These are phyloP conservation scores for Apostasia ramifera DNA, from an alignment of 106 monocot species.

Conservation along the genomic window DNA sequence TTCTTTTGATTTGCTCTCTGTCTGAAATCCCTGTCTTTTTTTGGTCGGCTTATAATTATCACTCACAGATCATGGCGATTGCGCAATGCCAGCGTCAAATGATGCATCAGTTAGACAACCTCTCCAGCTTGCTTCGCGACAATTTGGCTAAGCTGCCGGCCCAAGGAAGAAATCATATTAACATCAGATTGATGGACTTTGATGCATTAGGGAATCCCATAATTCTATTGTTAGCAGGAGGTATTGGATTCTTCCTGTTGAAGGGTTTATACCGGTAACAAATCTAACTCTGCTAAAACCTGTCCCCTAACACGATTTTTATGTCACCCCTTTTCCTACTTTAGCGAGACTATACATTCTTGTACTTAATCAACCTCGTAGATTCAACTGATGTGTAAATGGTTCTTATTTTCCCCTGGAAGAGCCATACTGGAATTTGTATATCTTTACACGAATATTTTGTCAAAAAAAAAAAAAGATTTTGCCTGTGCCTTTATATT, in stretches of 20 bases:
- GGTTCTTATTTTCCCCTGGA: constrained; percentile 11
- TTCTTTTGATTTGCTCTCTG: no score
- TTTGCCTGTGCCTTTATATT: not conserved
- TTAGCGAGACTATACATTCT: not conserved
- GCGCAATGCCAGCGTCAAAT: constrained; percentile 61
- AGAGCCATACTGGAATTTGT: constrained; percentile 4
- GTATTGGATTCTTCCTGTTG: constrained; percentile 40
- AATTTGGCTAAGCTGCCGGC: constrained; percentile 23
- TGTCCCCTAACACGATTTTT: not conserved
- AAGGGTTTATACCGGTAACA: constrained; percentile 40
- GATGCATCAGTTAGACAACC: constrained; percentile 80
- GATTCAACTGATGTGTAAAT: not conserved
- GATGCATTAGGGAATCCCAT: constrained; percentile 36
- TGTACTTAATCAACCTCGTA: not conserved
- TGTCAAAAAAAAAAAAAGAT: no score
- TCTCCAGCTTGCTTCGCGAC: constrained; percentile 63
- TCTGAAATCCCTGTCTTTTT: not conserved
- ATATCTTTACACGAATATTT: not conserved
- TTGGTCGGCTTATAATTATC: not conserved
- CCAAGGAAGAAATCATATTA: constrained; percentile 15
- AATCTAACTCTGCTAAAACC: not conserved
- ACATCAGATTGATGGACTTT: constrained; percentile 22
- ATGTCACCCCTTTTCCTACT: not conserved
- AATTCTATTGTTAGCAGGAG: constrained; percentile 42
- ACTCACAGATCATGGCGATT: constrained; percentile 42